Conservation (phyloP, 306 rosid species). For the Malus asiatica region DNA sequence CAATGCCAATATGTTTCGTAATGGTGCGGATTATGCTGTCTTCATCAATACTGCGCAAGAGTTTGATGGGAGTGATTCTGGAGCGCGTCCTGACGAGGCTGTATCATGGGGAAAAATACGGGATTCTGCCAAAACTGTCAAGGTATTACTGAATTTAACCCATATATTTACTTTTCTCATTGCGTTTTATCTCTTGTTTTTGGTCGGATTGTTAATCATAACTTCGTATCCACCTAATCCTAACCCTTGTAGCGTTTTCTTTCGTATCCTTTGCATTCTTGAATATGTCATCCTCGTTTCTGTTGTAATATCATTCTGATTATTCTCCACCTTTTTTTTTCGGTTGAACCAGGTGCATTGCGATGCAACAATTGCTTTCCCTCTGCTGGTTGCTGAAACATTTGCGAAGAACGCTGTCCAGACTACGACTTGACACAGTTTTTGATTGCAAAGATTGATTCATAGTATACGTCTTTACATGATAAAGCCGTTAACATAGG, state of each 20-base stretch:
- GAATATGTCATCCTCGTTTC: background rate
- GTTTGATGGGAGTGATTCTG: conserved; percentile 94
- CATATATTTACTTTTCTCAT: background rate
- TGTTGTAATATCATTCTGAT: background rate
- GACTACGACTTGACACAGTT: conserved; percentile 2
- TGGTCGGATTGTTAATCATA: background rate
- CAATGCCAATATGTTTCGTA: conserved; percentile 99
- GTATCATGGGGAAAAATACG: conserved; percentile 92
- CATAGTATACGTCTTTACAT: background rate
- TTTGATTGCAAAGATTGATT: conserved; percentile 1
- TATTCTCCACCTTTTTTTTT: background rate
- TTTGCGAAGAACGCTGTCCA: conserved; percentile 42
- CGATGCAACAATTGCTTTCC: conserved; percentile 83
- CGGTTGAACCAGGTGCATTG: conserved; percentile 63
- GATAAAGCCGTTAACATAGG: background rate
- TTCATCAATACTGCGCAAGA: conserved; percentile 90
- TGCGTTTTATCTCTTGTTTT: background rate
- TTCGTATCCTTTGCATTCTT: background rate
- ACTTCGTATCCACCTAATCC: background rate
- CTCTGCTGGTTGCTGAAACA: conserved; percentile 69
- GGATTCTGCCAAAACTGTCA: conserved; percentile 78
- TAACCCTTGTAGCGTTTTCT: background rate
- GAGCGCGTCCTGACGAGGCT: conserved; percentile 91
- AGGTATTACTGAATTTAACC: conserved; percentile 37
- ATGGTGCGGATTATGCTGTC: conserved; percentile 91